Conservation (phyloP, 495 filamentous ascomycete genomes). For the Extremus antarcticus region DNA sequence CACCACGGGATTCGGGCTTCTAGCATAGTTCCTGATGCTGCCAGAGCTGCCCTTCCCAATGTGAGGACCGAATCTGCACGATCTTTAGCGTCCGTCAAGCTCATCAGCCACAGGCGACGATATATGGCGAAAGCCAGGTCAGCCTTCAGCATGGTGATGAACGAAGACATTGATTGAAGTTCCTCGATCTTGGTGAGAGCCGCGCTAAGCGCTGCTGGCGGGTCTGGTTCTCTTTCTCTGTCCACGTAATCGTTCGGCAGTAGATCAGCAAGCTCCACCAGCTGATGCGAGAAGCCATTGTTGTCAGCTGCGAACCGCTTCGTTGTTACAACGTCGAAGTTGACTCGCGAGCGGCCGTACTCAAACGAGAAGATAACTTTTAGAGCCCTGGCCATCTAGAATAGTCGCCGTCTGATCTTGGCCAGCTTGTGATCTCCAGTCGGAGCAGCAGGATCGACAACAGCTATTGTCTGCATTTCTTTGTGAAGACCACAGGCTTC, state of each 20-base stretch:
- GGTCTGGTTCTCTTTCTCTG: conserved; percentile 17
- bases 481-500: conserved; percentile 41
- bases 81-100: conserved; percentile 20
- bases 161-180: conserved; percentile 7
- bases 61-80: conserved; percentile 15
- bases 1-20: conserved; percentile 16
- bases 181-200: conserved; percentile 16
- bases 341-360: conserved; percentile 38
- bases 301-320: conserved; percentile 14
- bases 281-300: conserved; percentile 7
- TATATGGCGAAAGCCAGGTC: conserved; percentile 22
- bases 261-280: conserved; percentile 18
- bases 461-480: conserved; percentile 26
- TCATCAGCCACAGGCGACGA: conserved; percentile 20
- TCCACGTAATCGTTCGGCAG: conserved; percentile 18
- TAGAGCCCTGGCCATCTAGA: conserved; percentile 36
- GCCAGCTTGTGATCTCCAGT: conserved; percentile 21
- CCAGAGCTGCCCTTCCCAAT: conserved; percentile 8
- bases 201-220: conserved; percentile 11
- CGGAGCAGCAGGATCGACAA: conserved; percentile 16
- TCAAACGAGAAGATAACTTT: conserved; percentile 42
- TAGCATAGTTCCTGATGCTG: conserved; percentile 4
- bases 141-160: conserved; percentile 18
- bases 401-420: conserved; percentile 30
- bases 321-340: conserved; percentile 26